phyloP scores from a whole-genome alignment of 2,329 filamentous ascomycete genomes.

The Ceratocystis huliohia region DNA sequence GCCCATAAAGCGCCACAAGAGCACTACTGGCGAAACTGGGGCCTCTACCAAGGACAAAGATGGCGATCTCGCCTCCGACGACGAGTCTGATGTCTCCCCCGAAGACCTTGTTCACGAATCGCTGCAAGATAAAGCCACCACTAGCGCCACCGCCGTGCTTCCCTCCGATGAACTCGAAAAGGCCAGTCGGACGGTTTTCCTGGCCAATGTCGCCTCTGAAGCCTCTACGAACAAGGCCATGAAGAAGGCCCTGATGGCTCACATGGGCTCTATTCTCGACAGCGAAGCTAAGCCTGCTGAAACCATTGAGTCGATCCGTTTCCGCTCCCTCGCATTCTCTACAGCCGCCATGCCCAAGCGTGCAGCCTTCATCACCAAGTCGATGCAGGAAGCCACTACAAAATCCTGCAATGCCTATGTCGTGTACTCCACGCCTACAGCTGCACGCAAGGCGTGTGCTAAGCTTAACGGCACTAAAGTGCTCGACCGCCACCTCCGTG shows the following conservation, averaged over 20 bases:
- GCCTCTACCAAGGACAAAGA: conserved; percentile 39
- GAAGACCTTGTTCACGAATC: conserved; percentile 41
- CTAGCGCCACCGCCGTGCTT: background rate
- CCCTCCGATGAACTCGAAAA: conserved; percentile 55
- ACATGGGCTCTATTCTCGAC: conserved; percentile 64
- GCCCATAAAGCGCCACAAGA: conserved; percentile 35
- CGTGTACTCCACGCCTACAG: conserved; percentile 65
- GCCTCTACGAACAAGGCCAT: conserved; percentile 72
- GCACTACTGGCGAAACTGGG: conserved; percentile 26
- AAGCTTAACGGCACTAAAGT: conserved; percentile 74
- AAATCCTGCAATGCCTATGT: conserved; percentile 90
- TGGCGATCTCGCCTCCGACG: conserved; percentile 29
- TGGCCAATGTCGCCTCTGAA: conserved; percentile 76
- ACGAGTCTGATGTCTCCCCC: conserved; percentile 33
- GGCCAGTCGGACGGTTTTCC: conserved; percentile 77
- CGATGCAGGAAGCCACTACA: conserved; percentile 81
- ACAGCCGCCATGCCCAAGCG: conserved; percentile 71
- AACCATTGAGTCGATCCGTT: conserved; percentile 81
- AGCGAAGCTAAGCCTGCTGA: conserved; percentile 42
- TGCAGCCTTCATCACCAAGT: conserved; percentile 83
- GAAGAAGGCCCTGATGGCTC: conserved; percentile 62
- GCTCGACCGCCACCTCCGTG: conserved; percentile 76
- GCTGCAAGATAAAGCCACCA: conserved; percentile 28
- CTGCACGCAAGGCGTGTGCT: conserved; percentile 62
- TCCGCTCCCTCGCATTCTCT: conserved; percentile 82